A percentile compares a stretch with the other conserved stretches of the same genome.
phyloP scores from a whole-genome alignment of 495 filamentous ascomycete species.

The Penicillium cataractarum region DNA sequence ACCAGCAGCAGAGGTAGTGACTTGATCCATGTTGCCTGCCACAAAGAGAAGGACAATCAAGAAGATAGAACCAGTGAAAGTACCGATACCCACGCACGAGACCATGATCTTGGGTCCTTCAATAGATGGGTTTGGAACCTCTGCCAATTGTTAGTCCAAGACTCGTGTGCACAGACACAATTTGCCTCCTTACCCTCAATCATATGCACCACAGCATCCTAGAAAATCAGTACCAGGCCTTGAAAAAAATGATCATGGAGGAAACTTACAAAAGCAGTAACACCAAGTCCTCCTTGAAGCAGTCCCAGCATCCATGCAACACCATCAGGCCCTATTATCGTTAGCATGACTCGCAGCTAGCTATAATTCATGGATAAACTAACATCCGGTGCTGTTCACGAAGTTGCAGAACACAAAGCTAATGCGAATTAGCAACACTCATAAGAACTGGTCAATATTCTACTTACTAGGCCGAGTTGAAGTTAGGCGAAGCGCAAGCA shows the following conservation, averaged over 20 bases:
- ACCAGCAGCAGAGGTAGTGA: conserved; percentile 61
- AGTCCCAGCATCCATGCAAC: conserved; percentile 63
- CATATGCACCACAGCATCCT: conserved; percentile 56
- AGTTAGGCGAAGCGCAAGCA: conserved; percentile 61
- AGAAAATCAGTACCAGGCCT: conserved; percentile 4
- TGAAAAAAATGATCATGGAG: background rate
- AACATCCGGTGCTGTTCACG: conserved; percentile 58
- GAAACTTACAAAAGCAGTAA: conserved; percentile 57
- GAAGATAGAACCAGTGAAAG: conserved; percentile 68
- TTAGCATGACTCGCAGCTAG: conserved; percentile 17
- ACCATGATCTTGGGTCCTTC: conserved; percentile 73
- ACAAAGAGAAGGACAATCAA: conserved; percentile 65
- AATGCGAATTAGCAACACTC: conserved; percentile 42
- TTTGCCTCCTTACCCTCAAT: conserved; percentile 35
- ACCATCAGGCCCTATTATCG: conserved; percentile 54
- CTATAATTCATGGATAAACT: background rate
- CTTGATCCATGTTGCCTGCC: conserved; percentile 54
- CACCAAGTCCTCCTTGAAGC: conserved; percentile 59
- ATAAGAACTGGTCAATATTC: conserved; percentile 32
- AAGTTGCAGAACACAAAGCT: conserved; percentile 62
- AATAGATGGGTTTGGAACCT: conserved; percentile 66
- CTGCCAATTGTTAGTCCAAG: conserved; percentile 26
- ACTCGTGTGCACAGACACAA: background rate
- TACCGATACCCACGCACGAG: conserved; percentile 67
- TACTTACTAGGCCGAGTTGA: conserved; percentile 59